Evolutionary conservation across 148 eudicot genomes (phyloP), one percentile per base, ranked within the genome.

Genomic region (Rhododendron williamsianum): DNA sequence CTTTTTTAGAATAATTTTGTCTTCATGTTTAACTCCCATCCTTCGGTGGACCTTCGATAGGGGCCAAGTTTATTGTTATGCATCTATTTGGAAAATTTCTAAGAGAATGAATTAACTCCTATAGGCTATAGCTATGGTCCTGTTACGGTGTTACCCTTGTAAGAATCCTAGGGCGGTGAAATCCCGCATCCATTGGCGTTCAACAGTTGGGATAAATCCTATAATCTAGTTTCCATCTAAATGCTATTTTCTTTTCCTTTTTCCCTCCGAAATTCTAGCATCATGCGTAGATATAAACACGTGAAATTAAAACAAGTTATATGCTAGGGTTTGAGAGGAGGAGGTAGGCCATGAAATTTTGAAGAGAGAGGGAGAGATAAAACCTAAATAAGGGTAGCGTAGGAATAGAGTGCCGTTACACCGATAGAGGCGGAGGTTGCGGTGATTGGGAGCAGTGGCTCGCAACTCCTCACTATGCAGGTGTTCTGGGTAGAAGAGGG

Each of bases 321-420:
- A 54, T 0, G 79, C 74, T 90, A 88, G 95, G 97, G 87, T 85
- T 90, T 63, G 90, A 87, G 76, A 93, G 87, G 65, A 94, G 83
- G 84, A 90, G 45, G 78, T 93, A 76, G 72, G 92, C 92, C 95
- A 92, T 93, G 23, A 65, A 46, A 38, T 45, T 38, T 41, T n/a
- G 35, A 36, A 10, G 6, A 52, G 58, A 30, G 36, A 19, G 36
- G 13, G 27, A 27, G 48, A 6, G 52, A 25, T 11, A 30, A 15
- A 33, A 21, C 63, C 65, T 51, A 15, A 2, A 27, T 19, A 27
- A 15, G 23, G 21, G 21, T n/a, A 12, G 30, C 4, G 60, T 6
- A 51, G 30, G 1, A 49, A 27, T 10, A 3, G 56, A 48, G 41
- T 30, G 2, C 33, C 58, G 48, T 78, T 12, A 23, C 45, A 43